Base-by-base conservation (phyloP, 352 stramenopile species). In the Phytophthora idaei region DNA sequence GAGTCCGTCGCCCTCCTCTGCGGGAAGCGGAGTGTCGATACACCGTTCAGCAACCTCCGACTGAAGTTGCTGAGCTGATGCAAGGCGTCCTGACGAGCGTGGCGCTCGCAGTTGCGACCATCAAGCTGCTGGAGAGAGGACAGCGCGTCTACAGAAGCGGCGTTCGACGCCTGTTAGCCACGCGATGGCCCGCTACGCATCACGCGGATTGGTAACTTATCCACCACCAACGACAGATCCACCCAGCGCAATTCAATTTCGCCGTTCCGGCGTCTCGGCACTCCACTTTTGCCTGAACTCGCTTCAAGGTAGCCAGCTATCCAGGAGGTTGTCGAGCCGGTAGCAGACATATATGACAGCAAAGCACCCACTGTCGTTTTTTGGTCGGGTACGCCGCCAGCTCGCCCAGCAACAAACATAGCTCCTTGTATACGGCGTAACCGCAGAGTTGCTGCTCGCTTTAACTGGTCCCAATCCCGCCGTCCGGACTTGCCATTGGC, bases 11-110 rank as follows among this genome's bases (percentile, higher is more conserved):
- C 34, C 27, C 7, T 46, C 25, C 45, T 52, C 17, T 47, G 42
- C 47, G 41, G 48, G 42, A 67, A 71, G 29, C 50, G 34, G 64
- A 66, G 64, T 71, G 64, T 71, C 57, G 49, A 69, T 64, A 68
- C 21, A 21, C 48, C 49, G 60, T 73, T 34, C 57, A 72, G 60
- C 45, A n/a, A 36, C 10, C 32, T 21, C 21, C 51, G 41, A 56
- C 60, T 60, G 61, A 74, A 66, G 60, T 64, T 66, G 46, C 55
- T 70, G 61, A 15, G 46, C 55, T 74, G 61, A 15, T 55, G 61
- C 55, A 69, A 61, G 44, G 56, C 53, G 34, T 25, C 15, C 36
- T 58, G 39, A 64, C 57, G 48, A 45, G 11, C 36, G 32, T 37
- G 32, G 32, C 11, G 32, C 8, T 37, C 2, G 32, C 32, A 37